Evolutionary conservation across 164 flowering plant species (phyloP).

Genomic region (Tinospora cordifolia): DNA sequence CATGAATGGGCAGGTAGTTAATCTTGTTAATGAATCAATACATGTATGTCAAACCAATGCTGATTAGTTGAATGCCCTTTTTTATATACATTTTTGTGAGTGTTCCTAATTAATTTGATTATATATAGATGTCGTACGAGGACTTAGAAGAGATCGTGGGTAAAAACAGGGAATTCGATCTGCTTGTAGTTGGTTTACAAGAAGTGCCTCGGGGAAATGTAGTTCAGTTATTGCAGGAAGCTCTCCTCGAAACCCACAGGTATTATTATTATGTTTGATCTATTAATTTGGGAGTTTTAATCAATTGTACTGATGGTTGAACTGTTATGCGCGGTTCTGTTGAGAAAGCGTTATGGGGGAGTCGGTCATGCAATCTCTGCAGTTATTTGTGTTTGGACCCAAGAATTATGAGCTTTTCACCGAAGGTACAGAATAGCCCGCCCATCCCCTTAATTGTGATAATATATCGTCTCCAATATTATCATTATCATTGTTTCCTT

Average conservation of each 20-base stretch:
- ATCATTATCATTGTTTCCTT: too few relatives aligned
- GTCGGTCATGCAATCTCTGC: constrained; percentile 61
- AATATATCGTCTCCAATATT: neutral
- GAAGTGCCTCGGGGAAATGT: constrained; percentile 52
- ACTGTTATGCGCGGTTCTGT: neutral
- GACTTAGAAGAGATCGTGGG: constrained; percentile 47
- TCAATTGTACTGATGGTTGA: neutral
- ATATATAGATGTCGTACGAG: constrained; percentile 37
- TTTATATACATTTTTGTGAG: neutral
- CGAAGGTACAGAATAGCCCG: constrained; percentile 28
- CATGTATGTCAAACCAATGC: neutral
- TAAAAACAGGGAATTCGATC: constrained; percentile 36
- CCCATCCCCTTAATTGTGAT: too few relatives aligned
- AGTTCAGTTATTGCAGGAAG: constrained; percentile 28
- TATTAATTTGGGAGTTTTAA: too few relatives aligned
- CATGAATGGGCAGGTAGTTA: constrained; percentile 67
- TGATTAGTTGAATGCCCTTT: neutral
- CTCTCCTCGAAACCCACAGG: constrained; percentile 42
- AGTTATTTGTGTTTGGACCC: constrained; percentile 56
- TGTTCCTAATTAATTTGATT: neutral
- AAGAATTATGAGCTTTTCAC: constrained; percentile 30
- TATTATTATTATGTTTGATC: constrained; percentile 9
- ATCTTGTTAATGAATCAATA: neutral
- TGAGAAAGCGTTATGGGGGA: constrained; percentile 44
- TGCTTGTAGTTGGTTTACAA: constrained; percentile 68